Conservation (phyloP, 371 early-diverging fungal genomes). For the Phascolomyces articulosus region DNA sequence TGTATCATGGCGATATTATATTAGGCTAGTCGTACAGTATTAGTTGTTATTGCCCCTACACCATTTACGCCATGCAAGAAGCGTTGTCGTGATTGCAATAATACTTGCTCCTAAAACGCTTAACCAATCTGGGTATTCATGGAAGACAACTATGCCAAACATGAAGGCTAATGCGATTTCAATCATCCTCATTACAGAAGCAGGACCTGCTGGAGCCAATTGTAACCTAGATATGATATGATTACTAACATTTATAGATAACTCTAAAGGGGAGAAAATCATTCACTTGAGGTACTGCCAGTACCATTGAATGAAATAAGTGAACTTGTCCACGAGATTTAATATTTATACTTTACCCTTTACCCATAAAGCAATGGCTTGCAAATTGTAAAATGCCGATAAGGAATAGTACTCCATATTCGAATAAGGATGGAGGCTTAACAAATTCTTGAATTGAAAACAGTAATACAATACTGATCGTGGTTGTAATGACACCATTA, state of each 20-base stretch:
- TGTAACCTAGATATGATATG: conserved; percentile 50
- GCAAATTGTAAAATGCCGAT: conserved; percentile 69
- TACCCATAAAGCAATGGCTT: conserved; percentile 73
- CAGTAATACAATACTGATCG: conserved; percentile 33
- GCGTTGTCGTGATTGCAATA: conserved; percentile 65
- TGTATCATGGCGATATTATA: too few species aligned
- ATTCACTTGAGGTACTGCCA: too few species aligned
- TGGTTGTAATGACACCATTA: conserved; percentile 65
- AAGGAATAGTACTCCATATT: conserved; percentile 35
- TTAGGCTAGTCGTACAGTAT: not conserved
- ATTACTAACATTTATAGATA: not conserved
- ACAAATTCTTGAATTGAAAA: conserved; percentile 30
- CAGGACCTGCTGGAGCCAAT: conserved; percentile 74
- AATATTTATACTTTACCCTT: conserved; percentile 51
- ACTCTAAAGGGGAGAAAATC: too few species aligned
- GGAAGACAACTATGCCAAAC: conserved; percentile 69
- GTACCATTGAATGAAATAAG: too few species aligned
- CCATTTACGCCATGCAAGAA: conserved; percentile 65
- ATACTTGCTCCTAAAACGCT: conserved; percentile 60
- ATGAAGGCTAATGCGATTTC: conserved; percentile 84
- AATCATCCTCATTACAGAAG: conserved; percentile 70
- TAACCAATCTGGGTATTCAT: conserved; percentile 60
- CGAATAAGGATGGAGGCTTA: conserved; percentile 23
- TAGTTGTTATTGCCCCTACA: not conserved
- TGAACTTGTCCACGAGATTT: too few species aligned